Evolutionary conservation across 2,329 filamentous ascomycete species (phyloP).

Genomic region (Curvularia sp.): DNA sequence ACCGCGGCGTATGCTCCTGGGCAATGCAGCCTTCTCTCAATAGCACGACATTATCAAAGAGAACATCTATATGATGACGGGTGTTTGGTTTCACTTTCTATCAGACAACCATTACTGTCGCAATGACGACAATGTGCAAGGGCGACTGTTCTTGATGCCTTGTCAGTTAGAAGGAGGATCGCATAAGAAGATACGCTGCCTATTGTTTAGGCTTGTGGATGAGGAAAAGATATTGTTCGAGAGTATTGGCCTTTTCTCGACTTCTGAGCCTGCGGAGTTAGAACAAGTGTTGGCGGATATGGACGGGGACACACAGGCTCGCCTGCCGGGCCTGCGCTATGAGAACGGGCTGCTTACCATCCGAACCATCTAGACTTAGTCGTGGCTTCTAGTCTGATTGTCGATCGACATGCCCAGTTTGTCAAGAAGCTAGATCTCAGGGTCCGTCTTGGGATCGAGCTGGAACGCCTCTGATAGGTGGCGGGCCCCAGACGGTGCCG

Average conservation of each 20-base stretch:
- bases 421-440: not conserved
- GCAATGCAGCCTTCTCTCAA: not conserved
- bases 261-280: not conserved
- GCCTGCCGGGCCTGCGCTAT: slow-evolving; percentile 21
- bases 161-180: not conserved
- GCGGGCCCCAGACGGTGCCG: slow-evolving; percentile 4
- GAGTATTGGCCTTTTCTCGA: not conserved
- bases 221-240: not conserved
- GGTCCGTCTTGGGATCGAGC: slow-evolving; percentile 1
- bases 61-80: not conserved
- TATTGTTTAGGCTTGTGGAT: slow-evolving; percentile 4
- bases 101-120: not conserved
- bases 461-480: slow-evolving; percentile 8
- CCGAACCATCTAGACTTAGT: slow-evolving; percentile 14
- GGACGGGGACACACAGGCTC: slow-evolving; percentile 15
- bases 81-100: not conserved
- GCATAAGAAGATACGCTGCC: too few relatives aligned
- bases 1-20: not conserved
- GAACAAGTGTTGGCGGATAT: slow-evolving; percentile 9
- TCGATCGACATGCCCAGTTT: not conserved
- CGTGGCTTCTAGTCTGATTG: not conserved
- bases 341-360: slow-evolving; percentile 20
- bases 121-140: not conserved
- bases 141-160: slow-evolving; percentile 7
- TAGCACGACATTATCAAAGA: not conserved